Conservation (phyloP, 495 filamentous ascomycete species). For the Neurospora sp. region DNA sequence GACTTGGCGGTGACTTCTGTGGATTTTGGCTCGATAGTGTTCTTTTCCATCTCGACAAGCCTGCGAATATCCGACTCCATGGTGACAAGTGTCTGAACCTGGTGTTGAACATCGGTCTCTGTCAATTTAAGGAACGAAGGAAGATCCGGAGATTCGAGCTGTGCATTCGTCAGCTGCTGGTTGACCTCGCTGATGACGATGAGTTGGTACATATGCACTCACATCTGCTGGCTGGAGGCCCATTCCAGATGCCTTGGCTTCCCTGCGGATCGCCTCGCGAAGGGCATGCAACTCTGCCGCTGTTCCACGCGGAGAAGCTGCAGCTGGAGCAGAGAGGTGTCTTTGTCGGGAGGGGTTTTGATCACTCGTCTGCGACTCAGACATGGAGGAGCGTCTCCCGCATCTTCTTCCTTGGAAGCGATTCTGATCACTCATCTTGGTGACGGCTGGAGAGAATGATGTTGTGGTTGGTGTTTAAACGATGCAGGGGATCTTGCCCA, state of each 20-base stretch:
- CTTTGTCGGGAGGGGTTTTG: not conserved
- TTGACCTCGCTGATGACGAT: not conserved
- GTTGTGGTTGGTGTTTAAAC: not conserved
- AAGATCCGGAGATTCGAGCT: not conserved
- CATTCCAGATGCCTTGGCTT: not conserved
- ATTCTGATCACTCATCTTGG: not conserved
- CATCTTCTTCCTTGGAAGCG: not conserved
- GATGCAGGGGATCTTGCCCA: not conserved
- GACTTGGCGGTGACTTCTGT: not conserved
- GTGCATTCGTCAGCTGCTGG: not conserved
- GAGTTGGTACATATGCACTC: not conserved
- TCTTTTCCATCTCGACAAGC: not conserved
- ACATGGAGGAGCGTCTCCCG: not conserved
- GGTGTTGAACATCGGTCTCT: not conserved
- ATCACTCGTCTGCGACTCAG: not conserved
- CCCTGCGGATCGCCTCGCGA: not conserved
- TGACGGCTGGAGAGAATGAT: not conserved
- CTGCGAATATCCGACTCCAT: not conserved
- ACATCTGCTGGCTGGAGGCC: not conserved
- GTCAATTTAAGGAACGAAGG: not conserved
- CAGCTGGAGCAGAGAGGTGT: not conserved
- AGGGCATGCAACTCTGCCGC: not conserved
- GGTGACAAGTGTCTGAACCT: not conserved
- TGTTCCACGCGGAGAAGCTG: not conserved
- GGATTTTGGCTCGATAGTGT: not conserved